Evolutionary conservation across 192 early-diverging fungal species (phyloP), one percentile per base, ranked within the genome.

Genomic region (Umbelopsis vinacea): DNA sequence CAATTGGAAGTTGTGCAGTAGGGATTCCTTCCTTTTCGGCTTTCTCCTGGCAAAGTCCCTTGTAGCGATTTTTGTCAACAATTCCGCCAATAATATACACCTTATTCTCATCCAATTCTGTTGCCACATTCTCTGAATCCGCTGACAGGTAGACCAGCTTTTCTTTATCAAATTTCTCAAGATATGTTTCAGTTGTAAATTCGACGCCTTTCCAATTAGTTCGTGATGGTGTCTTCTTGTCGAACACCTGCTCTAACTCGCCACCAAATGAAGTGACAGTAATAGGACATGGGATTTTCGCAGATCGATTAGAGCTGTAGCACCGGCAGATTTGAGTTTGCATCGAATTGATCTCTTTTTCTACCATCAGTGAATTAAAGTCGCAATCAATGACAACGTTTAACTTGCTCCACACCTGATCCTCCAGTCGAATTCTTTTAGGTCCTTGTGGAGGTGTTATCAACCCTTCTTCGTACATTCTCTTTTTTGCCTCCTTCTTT

Each of bases 51-150:
- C 95, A 97, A 46, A 98, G 74, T 14, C 82, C 72, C 75, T 92
- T 92, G 77, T 95, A 83, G 46, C 96, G 81, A 72, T 99, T 99
- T 74, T 92, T 93, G 73, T 99, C 97, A 1, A 99, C 97, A 53
- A 99, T 87, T 0, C 96, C 96, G 40, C 97, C 97, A 75, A 99
- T 91, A 17, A 99, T 75, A 78, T 99, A 99, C 6, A 89, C 81
- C 52, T 92, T 94, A 0, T 72, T 73, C n/a, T 86, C 85, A 6
- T 96, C 94, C 40, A 99, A 76, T 8, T 79, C 72, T 3, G 85
- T 74, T 19, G 95, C 70, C 17, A 84, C 83, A 66, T 94, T 91
- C 8, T 88, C 84, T 15, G 94, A 92, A 72, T 99, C 97, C 2
- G 96, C 97, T 0, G 93, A 93, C 52, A 98, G 76, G 75, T 98